Base-by-base conservation (phyloP, 176 grass and related monocot species). In the Oryza coarctata region DNA sequence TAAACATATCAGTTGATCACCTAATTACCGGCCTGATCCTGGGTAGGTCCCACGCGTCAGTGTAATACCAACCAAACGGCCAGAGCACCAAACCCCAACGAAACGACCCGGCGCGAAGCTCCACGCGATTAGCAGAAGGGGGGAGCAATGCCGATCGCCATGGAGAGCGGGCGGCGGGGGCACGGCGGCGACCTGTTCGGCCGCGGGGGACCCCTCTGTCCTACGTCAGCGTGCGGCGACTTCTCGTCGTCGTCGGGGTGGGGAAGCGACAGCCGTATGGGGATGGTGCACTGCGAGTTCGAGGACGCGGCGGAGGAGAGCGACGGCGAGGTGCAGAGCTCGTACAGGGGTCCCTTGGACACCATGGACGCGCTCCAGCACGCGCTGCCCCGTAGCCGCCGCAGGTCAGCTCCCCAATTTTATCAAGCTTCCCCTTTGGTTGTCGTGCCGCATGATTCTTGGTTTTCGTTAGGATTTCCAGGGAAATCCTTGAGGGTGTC, bases 351-450 rank as follows among this genome's bases (percentile, higher is more conserved):
- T 1, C 63, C 94, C 28, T 77, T 97, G 43, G 87, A 97, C 63
- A 90, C 91, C 73, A 92, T 97, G 91, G 94, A 94, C 70, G 73
- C 82, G 29, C 79, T 97, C 14, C 87, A 97, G 84, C 91, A 86
- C 20, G 90, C 87, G n/a, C 91, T 94, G 38, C 80, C 85, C 65
- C 63, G 72, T 49, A 55, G 6, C 50, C 50, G 18, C 50, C 18
- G 50, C 50, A 94, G 91, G 91, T 97, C 33, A 85, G 67, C n/a
- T 8, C 23, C 60, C 45, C 49, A 57, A 71, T 70, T 57, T 86
- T 32, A 40, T 72, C 69, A 40, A 22, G 40, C 34, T 70, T 79
- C 50, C 17, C 17, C 12, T 76, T 27, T 15, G 25, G 20, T n/a
- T 47, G n/a, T 79, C 83, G 22, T 47, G 40, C 63, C 23, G 33